These are phyloP conservation scores for Pleoardoris graminearum DNA, from an alignment of 2,329 filamentous ascomycete species.

Conservation along the genomic window DNA sequence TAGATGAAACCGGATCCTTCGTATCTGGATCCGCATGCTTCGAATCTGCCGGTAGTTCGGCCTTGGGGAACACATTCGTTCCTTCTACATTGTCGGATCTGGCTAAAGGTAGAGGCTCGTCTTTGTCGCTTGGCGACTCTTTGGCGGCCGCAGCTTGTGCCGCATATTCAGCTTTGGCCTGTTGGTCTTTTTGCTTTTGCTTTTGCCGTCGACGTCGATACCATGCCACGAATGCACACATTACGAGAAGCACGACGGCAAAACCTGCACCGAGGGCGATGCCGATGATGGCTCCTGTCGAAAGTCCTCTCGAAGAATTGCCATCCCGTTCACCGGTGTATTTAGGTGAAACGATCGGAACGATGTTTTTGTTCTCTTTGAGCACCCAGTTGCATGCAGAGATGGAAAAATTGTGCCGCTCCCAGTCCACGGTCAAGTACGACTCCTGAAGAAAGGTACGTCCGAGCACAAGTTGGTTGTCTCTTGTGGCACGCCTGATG, in stretches of 20 bases:
- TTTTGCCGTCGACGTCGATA: constrained; percentile 33
- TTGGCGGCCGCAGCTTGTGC: constrained; percentile 28
- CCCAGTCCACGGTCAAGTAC: constrained; percentile 55
- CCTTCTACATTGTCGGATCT: constrained; percentile 24
- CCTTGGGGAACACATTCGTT: constrained; percentile 49
- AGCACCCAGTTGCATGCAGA: constrained; percentile 45
- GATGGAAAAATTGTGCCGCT: constrained; percentile 52
- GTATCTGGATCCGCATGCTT: constrained; percentile 19
- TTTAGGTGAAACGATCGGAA: constrained; percentile 39
- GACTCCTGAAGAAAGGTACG: constrained; percentile 72
- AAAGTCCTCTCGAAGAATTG: constrained; percentile 12
- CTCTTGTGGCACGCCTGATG: constrained; percentile 59
- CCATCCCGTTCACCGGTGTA: constrained; percentile 18
- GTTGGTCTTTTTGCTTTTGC: constrained; percentile 24
- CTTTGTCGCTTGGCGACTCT: constrained; percentile 20
- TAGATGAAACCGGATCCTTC: constrained; percentile 19
- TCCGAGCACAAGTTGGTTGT: constrained; percentile 64
- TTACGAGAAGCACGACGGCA: constrained; percentile 36
- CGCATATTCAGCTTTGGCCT: constrained; percentile 30
- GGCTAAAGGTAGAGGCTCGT: constrained; percentile 29
- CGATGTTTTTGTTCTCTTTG: constrained; percentile 30
- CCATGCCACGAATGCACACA: constrained; percentile 39
- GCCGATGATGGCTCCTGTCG: constrained; percentile 48
- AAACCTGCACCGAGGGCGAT: constrained; percentile 49
- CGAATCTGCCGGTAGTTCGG: constrained; percentile 47